These are phyloP conservation scores for Crithidia sp. DNA, from an alignment of 208 protist species.

Conservation along the genomic window DNA sequence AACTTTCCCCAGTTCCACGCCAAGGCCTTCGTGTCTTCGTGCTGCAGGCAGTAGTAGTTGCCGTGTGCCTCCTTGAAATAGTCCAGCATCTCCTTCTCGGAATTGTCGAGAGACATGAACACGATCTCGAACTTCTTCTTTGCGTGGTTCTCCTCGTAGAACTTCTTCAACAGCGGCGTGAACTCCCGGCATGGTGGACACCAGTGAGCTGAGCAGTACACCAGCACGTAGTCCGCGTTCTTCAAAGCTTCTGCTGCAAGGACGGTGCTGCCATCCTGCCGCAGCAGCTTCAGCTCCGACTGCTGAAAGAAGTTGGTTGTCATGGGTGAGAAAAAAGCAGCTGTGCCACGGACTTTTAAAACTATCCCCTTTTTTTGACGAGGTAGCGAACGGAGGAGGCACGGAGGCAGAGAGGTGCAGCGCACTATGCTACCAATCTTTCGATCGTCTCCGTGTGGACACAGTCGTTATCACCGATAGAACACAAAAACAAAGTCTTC, in stretches of 20 bases:
- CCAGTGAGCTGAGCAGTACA: constrained; percentile 90
- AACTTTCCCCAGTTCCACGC: constrained; percentile 4
- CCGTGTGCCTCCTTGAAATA: constrained; percentile 59
- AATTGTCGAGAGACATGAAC: constrained; percentile 63
- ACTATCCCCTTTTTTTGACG: too few relatives aligned
- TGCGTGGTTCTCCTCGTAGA: constrained; percentile 49
- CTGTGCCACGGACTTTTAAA: too few relatives aligned
- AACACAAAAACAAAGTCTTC: too few relatives aligned
- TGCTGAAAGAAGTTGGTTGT: neutral
- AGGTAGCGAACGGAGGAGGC: too few relatives aligned
- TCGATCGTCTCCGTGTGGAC: too few relatives aligned
- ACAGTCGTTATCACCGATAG: too few relatives aligned
- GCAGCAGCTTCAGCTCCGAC: constrained; percentile 34
- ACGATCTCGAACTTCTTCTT: constrained; percentile 72
- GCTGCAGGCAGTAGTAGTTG: constrained; percentile 55
- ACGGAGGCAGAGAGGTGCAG: too few relatives aligned
- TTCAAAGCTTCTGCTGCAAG: constrained; percentile 25
- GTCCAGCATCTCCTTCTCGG: constrained; percentile 42
- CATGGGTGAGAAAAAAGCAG: neutral
- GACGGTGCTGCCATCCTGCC: constrained; percentile 46
- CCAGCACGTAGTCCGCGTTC: constrained; percentile 48
- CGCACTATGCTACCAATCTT: too few relatives aligned
- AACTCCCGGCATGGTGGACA: constrained; percentile 80
- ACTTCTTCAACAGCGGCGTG: constrained; percentile 65
- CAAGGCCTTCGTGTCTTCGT: constrained; percentile 36